Evolutionary conservation across 2,329 filamentous ascomycete genomes (phyloP), one percentile per base, ranked within the genome.

Genomic region (Chrysoporthe cubensis): DNA sequence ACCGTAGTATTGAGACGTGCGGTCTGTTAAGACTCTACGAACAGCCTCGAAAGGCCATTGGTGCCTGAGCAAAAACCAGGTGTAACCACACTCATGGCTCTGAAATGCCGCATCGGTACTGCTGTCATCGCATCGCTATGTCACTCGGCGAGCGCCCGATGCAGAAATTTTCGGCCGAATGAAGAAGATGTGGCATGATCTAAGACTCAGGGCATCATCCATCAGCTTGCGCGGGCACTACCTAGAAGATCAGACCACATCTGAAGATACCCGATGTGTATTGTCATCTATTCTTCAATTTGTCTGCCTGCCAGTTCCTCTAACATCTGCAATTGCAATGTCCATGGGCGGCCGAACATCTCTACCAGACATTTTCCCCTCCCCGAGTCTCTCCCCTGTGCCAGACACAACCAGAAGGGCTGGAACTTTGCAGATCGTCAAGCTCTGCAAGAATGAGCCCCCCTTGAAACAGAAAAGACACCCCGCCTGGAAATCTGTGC

Each of bases 241-340:
- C 34, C 34, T 11, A 42, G 54, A 48, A 18, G 18, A n/a, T 48
- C 59, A 62, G 43, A 21, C 54, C 18, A 34, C 32, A n/a, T 8
- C 13, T 42, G 8, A 14, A 26, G n/a, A 26, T 60, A 58, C 34
- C 37, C 13, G 18, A 44, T 44, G 32, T 52, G 44, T 52, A 62
- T 52, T 40, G 26, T 52, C 34, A 26, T 44, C 59, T 48, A 26
- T 26, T 62, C 34, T 62, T 52, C 34, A 43, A 44, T 56, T 64
- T 18, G 34, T 59, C 56, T 59, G 63, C 56, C 16, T 65, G 26
- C 40, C 42, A 34, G 65, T 48, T 48, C 63, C 62, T 67, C 62
- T 62, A 65, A 61, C 26, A 54, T 26, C 43, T 60, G 61, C 62
- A 42, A 65, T 65, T 44, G 40, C 7, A 1, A 11, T 43, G 66